A percentile compares a stretch with the other conserved stretches of the same genome.
phyloP scores from a whole-genome alignment of 805 yeast genomes.

The Candida sithepensis region DNA sequence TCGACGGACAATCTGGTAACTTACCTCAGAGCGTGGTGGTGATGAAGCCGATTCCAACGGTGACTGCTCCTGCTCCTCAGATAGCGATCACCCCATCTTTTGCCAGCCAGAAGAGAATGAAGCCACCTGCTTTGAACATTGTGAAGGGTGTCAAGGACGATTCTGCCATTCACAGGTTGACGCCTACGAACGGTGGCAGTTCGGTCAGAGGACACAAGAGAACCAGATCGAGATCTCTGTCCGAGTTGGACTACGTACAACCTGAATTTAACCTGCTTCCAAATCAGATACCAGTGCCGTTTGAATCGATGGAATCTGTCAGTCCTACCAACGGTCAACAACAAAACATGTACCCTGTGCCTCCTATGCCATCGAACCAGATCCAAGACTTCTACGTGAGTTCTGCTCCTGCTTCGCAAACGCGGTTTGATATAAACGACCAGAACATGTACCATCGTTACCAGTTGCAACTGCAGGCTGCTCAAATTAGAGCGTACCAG shows the following conservation, averaged over 20 bases:
- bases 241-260: slow-evolving; percentile 25
- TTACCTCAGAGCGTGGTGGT: slow-evolving; percentile 26
- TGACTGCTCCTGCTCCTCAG: slow-evolving; percentile 1
- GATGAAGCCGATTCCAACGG: slow-evolving; percentile 1
- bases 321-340: slow-evolving; percentile 1
- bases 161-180: background rate
- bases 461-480: slow-evolving; percentile 19
- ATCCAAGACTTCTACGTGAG: slow-evolving; percentile 2
- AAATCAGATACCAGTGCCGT: slow-evolving; percentile 1
- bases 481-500: slow-evolving; percentile 19
- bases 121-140: slow-evolving; percentile 3
- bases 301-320: slow-evolving; percentile 5
- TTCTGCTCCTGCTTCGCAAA: slow-evolving; percentile 24
- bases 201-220: slow-evolving; percentile 30
- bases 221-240: slow-evolving; percentile 33
- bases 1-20: slow-evolving; percentile 14
- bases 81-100: background rate
- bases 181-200: background rate
- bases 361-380: background rate
- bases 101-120: slow-evolving; percentile 2
- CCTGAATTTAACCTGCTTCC: slow-evolving; percentile 11
- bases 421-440: slow-evolving; percentile 14
- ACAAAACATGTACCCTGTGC: background rate
- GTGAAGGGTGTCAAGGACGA: slow-evolving; percentile 1
- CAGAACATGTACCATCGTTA: slow-evolving; percentile 12